Conservation (phyloP, 1,284 basidiomycete species). For the Ceratobasidium sp. region DNA sequence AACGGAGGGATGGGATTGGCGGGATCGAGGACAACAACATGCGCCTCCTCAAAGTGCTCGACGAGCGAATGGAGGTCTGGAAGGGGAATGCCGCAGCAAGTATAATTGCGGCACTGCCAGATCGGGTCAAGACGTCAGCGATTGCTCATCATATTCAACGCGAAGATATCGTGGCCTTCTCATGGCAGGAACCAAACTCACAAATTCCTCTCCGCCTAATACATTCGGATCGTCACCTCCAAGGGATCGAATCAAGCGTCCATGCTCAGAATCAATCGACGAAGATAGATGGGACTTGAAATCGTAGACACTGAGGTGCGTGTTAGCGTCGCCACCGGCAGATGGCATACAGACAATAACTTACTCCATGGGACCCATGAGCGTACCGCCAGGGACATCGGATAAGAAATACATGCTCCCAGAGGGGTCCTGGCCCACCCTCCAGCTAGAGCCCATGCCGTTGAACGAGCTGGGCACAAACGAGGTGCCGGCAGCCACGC, state of each 20-base stretch:
- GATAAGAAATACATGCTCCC: conserved; percentile 36
- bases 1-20: conserved; percentile 54
- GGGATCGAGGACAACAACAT: conserved; percentile 78
- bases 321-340: conserved; percentile 28
- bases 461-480: conserved; percentile 40
- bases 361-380: conserved; percentile 40
- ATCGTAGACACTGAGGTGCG: conserved; percentile 41
- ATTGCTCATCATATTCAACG: conserved; percentile 6
- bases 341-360: background rate
- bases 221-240: conserved; percentile 56
- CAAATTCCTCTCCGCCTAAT: conserved; percentile 50
- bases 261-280: conserved; percentile 44
- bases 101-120: conserved; percentile 77
- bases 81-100: conserved; percentile 82
- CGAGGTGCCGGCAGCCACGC: conserved; percentile 22
- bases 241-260: conserved; percentile 50
- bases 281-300: conserved; percentile 47
- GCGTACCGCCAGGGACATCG: conserved; percentile 27
- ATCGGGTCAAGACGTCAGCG: conserved; percentile 28
- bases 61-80: conserved; percentile 85
- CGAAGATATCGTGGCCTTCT: too few species aligned
- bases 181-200: conserved; percentile 33
- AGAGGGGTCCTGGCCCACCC: conserved; percentile 21
- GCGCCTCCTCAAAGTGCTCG: conserved; percentile 87
- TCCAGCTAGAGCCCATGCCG: conserved; percentile 41